Conservation (phyloP, 805 yeast genomes). For the Candida chauliodis region DNA sequence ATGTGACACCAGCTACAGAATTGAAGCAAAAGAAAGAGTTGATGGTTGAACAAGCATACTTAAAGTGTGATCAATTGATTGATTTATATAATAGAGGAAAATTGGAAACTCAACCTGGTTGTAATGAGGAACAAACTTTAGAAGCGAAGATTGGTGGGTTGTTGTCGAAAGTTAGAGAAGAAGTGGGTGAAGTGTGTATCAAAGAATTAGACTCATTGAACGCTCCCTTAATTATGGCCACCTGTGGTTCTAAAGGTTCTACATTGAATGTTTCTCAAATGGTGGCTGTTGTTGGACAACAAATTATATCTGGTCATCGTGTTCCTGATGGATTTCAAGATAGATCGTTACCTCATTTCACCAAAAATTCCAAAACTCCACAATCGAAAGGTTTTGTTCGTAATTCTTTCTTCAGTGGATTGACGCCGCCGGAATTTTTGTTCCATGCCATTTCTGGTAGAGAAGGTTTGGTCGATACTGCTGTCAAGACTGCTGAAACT, state of each 20-base stretch:
- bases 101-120: constrained; percentile 97
- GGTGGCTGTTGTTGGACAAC: constrained; percentile 99
- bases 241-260: constrained; percentile 99
- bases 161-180: constrained; percentile 95
- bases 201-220: constrained; percentile 83
- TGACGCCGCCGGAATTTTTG: constrained; percentile 93
- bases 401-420: constrained; percentile 90
- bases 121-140: constrained; percentile 96
- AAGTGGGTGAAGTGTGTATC: constrained; percentile 97
- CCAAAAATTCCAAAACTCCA: constrained; percentile 93
- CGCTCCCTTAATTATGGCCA: constrained; percentile 98
- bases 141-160: constrained; percentile 98
- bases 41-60: constrained; percentile 87
- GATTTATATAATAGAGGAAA: constrained; percentile 74
- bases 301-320: constrained; percentile 96
- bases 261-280: constrained; percentile 96
- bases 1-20: constrained; percentile 88
- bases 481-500: constrained; percentile 98
- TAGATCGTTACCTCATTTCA: constrained; percentile 94
- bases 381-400: constrained; percentile 97
- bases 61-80: constrained; percentile 88
- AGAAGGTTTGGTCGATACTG: constrained; percentile 99
- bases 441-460: constrained; percentile 99
- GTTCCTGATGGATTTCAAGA: constrained; percentile 99
- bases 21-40: constrained; percentile 76